Base-by-base conservation (phyloP, 2,329 filamentous ascomycete genomes). In the Pseudopithomyces maydicus region DNA sequence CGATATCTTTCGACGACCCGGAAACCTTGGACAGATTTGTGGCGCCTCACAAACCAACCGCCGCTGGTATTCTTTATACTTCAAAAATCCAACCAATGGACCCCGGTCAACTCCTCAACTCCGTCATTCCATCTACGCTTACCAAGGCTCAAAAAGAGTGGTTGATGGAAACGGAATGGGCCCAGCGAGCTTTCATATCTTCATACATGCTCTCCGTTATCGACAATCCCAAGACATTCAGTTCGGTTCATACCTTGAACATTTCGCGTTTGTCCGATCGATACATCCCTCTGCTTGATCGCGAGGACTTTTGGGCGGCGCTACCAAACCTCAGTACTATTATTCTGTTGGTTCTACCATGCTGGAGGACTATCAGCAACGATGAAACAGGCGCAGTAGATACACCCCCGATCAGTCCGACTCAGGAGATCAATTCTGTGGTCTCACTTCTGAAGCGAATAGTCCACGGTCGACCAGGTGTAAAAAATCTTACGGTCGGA, bases 161-260 rank as follows among this genome's bases (percentile, higher is more conserved):
- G 84, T 74, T 91, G 1, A 75, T 88, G 36, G 88, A 90, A 69
- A 84, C 86, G 3, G 84, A 87, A 51, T 90, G 88, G 85, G 87
- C 87, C 6, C 87, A 90, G 61, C 79, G 84, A 52, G 88, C 87
- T 17, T 88, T 90, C 68, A 79, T 90, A 45, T 84, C 87, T 47
- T 88, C 88, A 1, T 90, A 88, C 63, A 82, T 87, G 61, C 82
- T 90, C 46, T 83, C 86, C 1, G 73, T 90, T 42, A 83, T 87
- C 22, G 86, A 90, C 65, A 88, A 88, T 57, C 77, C 78, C 4
- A 62, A 67, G 5, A 81, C 78, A 1, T 89, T 90, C 61, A 57
- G 67, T 7, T 73, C 79, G 6, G 79, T 91, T 42, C 83, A 82
- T 20, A 85, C 81, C 6, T 70, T 91, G 41, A 88, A 83, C 33